Evolutionary conservation across 225 moss, liverwort and hornwort species (phyloP).

Genomic region (Bryoerythrophyllum caledonicum): DNA sequence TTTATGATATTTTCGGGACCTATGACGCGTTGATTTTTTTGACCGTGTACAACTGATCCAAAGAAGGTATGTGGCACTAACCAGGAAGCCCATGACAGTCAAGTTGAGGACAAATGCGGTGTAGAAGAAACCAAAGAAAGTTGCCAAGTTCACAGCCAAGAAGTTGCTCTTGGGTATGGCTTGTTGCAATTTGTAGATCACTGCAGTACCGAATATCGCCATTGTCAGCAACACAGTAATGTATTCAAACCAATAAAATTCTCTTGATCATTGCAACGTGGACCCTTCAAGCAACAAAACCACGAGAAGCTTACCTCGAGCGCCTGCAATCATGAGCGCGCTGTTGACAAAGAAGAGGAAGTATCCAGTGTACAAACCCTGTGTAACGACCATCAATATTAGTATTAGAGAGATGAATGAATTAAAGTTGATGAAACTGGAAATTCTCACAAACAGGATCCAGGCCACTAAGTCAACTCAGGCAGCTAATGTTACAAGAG

Average conservation of each 20-base stretch:
- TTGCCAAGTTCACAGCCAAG: constrained; percentile 44
- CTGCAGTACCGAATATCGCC: constrained; percentile 33
- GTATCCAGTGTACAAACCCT: constrained; percentile 91
- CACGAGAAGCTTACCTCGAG: constrained; percentile 54
- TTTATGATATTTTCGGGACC: too few relatives aligned
- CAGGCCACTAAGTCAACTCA: not conserved
- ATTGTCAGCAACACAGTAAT: not conserved
- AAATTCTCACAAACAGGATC: not conserved
- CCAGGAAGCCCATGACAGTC: constrained; percentile 78
- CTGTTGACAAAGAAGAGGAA: constrained; percentile 84
- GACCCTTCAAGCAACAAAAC: not conserved
- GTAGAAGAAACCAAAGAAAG: constrained; percentile 52
- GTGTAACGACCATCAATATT: constrained; percentile 22
- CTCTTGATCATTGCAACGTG: not conserved
- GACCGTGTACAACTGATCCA: not conserved
- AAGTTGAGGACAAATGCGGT: constrained; percentile 77
- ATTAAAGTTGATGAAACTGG: not conserved
- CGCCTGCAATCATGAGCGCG: constrained; percentile 83
- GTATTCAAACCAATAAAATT: not conserved
- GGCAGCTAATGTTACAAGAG: not conserved
- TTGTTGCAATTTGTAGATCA: constrained; percentile 84
- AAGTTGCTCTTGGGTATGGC: constrained; percentile 50
- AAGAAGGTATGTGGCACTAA: constrained; percentile 21
- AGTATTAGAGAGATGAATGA: not conserved
- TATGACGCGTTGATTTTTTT: too few relatives aligned